Percentiles rank a stretch among this genome's conserved stretches.
These are phyloP conservation scores for Boechera stricta DNA, from an alignment of 345 rosid genomes.

Conservation along the genomic window DNA sequence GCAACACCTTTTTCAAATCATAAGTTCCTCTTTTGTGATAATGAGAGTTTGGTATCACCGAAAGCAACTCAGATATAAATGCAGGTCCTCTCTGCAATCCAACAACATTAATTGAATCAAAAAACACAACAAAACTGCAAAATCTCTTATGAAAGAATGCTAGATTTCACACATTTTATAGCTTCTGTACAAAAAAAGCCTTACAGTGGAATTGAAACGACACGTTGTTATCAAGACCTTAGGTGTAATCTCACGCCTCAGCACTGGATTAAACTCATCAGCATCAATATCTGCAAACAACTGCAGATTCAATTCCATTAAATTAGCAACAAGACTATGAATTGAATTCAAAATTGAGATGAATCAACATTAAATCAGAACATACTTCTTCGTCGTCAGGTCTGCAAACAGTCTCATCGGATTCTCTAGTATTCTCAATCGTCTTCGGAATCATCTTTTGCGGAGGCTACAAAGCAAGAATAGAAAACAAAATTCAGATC, in stretches of 20 bases:
- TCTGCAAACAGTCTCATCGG: constrained; percentile 86
- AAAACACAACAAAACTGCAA: background rate
- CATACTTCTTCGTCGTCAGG: constrained; percentile 93
- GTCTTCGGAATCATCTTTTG: constrained; percentile 73
- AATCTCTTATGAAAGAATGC: background rate
- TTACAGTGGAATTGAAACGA: constrained; percentile 88
- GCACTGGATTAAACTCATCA: constrained; percentile 78
- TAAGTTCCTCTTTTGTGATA: constrained; percentile 87
- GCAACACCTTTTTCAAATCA: constrained; percentile 81
- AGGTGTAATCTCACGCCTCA: constrained; percentile 61
- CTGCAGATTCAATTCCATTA: constrained; percentile 44
- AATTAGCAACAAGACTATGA: background rate
- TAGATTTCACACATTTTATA: background rate
- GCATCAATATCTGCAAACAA: constrained; percentile 84
- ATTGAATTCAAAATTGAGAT: background rate
- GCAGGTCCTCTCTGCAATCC: constrained; percentile 82
- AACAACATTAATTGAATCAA: background rate
- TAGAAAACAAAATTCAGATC: background rate
- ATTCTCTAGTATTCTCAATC: constrained; percentile 91
- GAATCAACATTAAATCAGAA: background rate
- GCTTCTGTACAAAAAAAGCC: constrained; percentile 37
- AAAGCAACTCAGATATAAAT: constrained; percentile 72
- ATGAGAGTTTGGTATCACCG: constrained; percentile 84
- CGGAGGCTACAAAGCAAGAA: constrained; percentile 62
- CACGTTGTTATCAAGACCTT: constrained; percentile 90